Conservation (phyloP, 176 grass and related monocot genomes). For the Echinochloa phyllopogon region DNA sequence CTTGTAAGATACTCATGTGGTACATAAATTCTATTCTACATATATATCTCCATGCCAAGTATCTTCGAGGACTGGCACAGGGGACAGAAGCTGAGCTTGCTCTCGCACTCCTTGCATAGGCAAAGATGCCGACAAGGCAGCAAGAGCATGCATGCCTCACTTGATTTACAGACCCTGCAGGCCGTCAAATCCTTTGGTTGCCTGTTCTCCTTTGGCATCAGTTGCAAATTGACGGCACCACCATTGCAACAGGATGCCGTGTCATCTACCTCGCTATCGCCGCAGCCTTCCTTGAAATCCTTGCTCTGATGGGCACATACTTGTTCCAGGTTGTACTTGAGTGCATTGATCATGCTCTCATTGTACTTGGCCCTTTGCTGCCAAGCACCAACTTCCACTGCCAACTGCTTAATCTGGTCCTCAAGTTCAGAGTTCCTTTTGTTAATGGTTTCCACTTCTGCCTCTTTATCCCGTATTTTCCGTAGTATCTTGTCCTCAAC, state of each 20-base stretch:
- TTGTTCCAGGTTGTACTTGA: slow-evolving; percentile 94
- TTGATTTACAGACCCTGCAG: slow-evolving; percentile 88
- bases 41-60: slow-evolving; percentile 99
- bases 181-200: slow-evolving; percentile 59
- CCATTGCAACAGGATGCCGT: slow-evolving; percentile 91
- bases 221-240: slow-evolving; percentile 57
- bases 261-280: slow-evolving; percentile 97
- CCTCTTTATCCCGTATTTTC: slow-evolving; percentile 91
- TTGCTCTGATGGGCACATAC: slow-evolving; percentile 91
- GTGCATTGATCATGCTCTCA: slow-evolving; percentile 92
- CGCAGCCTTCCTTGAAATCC: slow-evolving; percentile 95
- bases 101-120: slow-evolving; percentile 95
- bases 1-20: slow-evolving; percentile 46
- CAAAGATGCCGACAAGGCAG: slow-evolving; percentile 96
- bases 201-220: slow-evolving; percentile 66
- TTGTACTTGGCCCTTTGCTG: slow-evolving; percentile 98
- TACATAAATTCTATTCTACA: slow-evolving; percentile 64
- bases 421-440: slow-evolving; percentile 89
- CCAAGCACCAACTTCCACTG: slow-evolving; percentile 84
- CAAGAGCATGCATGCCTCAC: slow-evolving; percentile 88
- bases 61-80: slow-evolving; percentile 93
- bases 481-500: slow-evolving; percentile 89
- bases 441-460: slow-evolving; percentile 82
- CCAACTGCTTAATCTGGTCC: slow-evolving; percentile 90
- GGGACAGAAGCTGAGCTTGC: slow-evolving; percentile 92